These are phyloP conservation scores for Guyanaporus albipodus DNA, from an alignment of 768 basidiomycete species.

Conservation along the genomic window DNA sequence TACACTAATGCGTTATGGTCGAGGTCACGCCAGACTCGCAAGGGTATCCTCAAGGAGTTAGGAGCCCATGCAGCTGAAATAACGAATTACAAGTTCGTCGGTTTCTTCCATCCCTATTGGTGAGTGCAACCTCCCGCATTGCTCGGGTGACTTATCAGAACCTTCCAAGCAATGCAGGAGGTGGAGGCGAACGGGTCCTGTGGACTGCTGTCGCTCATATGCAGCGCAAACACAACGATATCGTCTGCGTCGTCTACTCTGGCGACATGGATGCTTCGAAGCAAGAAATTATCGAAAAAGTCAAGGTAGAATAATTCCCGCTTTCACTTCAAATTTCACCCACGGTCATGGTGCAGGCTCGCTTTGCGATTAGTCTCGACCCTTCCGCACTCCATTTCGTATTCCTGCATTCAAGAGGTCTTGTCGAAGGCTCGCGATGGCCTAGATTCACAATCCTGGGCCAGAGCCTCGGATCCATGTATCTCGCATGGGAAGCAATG, in stretches of 20 bases:
- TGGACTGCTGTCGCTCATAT: conserved; percentile 85
- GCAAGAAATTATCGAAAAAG: conserved; percentile 74
- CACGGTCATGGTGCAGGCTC: conserved; percentile 43
- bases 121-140: conserved; percentile 33
- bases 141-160: conserved; percentile 33
- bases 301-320: conserved; percentile 49
- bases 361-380: conserved; percentile 76
- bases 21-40: conserved; percentile 20
- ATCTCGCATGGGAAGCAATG: conserved; percentile 82
- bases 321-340: background rate
- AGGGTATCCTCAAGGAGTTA: conserved; percentile 19
- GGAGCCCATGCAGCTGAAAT: background rate
- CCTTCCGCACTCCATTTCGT: conserved; percentile 71
- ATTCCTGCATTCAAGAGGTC: conserved; percentile 62
- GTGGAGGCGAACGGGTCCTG: conserved; percentile 93
- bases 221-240: conserved; percentile 61
- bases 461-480: conserved; percentile 86
- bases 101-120: conserved; percentile 98
- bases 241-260: conserved; percentile 80
- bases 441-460: conserved; percentile 88
- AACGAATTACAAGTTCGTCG: conserved; percentile 45
- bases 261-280: conserved; percentile 84
- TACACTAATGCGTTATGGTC: conserved; percentile 24
- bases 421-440: conserved; percentile 84
- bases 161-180: conserved; percentile 79